phyloP scores from a whole-genome alignment of 371 early-diverging fungal genomes.

The Funneliformis caledonium region DNA sequence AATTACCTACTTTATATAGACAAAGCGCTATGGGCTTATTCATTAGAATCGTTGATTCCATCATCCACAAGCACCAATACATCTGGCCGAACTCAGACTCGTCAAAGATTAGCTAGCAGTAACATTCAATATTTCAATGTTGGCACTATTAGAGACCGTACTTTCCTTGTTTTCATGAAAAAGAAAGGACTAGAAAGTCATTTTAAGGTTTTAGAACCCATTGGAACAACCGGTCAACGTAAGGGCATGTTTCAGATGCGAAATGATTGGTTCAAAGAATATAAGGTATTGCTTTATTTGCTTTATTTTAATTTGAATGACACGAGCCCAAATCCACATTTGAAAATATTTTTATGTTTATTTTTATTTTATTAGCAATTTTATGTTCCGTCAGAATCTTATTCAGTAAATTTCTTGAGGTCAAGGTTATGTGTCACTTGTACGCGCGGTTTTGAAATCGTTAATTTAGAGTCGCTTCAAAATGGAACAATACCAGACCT shows the following conservation, averaged over 20 bases:
- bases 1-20: constrained; percentile 50
- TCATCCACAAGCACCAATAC: constrained; percentile 52
- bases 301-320: constrained; percentile 56
- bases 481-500: constrained; percentile 47
- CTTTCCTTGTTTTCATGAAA: constrained; percentile 39
- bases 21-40: constrained; percentile 76
- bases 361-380: constrained; percentile 63
- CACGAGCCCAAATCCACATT: constrained; percentile 41
- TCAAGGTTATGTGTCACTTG: constrained; percentile 87
- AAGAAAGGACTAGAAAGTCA: constrained; percentile 28
- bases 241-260: constrained; percentile 1
- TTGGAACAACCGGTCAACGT: neutral
- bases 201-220: constrained; percentile 38
- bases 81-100: constrained; percentile 53
- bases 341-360: neutral
- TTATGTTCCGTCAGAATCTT: constrained; percentile 87
- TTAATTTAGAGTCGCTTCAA: constrained; percentile 82
- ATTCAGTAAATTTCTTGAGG: constrained; percentile 79
- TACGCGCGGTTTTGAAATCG: constrained; percentile 89
- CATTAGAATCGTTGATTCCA: constrained; percentile 60
- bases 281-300: constrained; percentile 59
- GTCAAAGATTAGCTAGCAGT: constrained; percentile 45
- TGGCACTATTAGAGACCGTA: constrained; percentile 6
- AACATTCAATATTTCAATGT: constrained; percentile 39
- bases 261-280: constrained; percentile 52